phyloP scores from a whole-genome alignment of 768 basidiomycete species.

The Tricholomella constricta region DNA sequence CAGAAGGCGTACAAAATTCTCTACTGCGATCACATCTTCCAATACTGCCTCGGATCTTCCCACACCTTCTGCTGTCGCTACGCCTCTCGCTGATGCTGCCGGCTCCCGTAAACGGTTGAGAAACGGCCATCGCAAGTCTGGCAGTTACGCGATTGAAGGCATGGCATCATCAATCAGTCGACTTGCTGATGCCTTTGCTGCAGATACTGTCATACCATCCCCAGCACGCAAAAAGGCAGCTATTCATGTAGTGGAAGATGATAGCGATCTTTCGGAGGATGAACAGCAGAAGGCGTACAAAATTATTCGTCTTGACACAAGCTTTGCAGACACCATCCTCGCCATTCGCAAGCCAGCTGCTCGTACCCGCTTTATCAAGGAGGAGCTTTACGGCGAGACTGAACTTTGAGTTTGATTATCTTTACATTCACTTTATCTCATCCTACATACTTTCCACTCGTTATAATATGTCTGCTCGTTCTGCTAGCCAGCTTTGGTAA shows the following conservation, averaged over 20 bases:
- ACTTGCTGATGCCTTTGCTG: slow-evolving; percentile 16
- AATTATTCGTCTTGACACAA: slow-evolving; percentile 17
- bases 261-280: slow-evolving; percentile 21
- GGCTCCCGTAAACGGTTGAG: neutral
- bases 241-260: slow-evolving; percentile 19
- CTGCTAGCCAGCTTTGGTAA: no score
- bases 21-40: no score
- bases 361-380: slow-evolving; percentile 12
- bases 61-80: no score
- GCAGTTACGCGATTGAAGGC: slow-evolving; percentile 8
- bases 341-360: no score
- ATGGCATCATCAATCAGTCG: slow-evolving; percentile 19
- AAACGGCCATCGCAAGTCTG: slow-evolving; percentile 1
- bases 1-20: slow-evolving; percentile 10
- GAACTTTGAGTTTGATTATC: no score
- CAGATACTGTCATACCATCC: slow-evolving; percentile 9
- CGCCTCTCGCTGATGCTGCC: no score
- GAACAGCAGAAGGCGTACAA: slow-evolving; percentile 15
- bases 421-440: no score
- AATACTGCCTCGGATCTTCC: no score
- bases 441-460: no score
- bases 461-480: no score
- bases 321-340: slow-evolving; percentile 12
- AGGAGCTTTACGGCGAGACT: neutral
- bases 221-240: slow-evolving; percentile 11